Evolutionary conservation across 176 grass and related monocot species (phyloP).

Genomic region (Oryza officinalis): DNA sequence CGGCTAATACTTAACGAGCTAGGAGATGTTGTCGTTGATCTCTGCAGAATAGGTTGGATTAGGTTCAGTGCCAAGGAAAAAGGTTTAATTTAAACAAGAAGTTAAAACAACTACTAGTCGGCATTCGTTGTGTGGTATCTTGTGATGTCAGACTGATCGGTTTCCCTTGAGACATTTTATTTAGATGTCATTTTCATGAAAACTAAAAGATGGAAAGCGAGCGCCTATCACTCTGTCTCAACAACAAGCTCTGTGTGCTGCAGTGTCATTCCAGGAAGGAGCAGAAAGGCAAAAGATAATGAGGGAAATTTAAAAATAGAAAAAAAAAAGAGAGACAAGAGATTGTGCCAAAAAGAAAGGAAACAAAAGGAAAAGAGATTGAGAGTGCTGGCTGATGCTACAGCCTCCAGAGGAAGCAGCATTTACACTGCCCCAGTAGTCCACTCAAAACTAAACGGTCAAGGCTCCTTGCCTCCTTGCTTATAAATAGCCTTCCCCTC

Average conservation of each 20-base stretch:
- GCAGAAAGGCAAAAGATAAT: constrained; percentile 3
- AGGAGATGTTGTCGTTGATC: not conserved
- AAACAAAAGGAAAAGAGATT: not conserved
- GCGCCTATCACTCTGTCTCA: not conserved
- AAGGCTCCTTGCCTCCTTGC: constrained; percentile 21
- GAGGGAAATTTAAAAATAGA: not conserved
- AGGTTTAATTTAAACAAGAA: not conserved
- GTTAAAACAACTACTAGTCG: constrained; percentile 22
- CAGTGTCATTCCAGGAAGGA: constrained; percentile 44
- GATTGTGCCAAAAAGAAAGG: not conserved
- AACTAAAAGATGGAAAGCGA: constrained; percentile 6
- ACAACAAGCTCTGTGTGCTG: not conserved
- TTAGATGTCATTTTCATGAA: not conserved
- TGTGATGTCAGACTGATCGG: constrained; percentile 16
- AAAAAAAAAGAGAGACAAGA: not conserved
- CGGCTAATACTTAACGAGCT: not conserved
- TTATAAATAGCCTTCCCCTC: constrained; percentile 66
- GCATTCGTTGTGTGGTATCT: constrained; percentile 27
- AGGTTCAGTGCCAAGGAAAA: not conserved
- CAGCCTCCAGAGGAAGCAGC: constrained; percentile 28
- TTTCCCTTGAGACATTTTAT: constrained; percentile 15
- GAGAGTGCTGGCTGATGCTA: constrained; percentile 28
- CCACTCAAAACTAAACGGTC: constrained; percentile 15
- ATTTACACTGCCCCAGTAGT: constrained; percentile 22
- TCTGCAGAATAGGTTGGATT: not conserved